A percentile compares a stretch with the other conserved stretches of the same genome.
These are phyloP conservation scores for Rhynchosporium graminicola DNA, from an alignment of 2,329 filamentous ascomycete genomes.

Conservation along the genomic window DNA sequence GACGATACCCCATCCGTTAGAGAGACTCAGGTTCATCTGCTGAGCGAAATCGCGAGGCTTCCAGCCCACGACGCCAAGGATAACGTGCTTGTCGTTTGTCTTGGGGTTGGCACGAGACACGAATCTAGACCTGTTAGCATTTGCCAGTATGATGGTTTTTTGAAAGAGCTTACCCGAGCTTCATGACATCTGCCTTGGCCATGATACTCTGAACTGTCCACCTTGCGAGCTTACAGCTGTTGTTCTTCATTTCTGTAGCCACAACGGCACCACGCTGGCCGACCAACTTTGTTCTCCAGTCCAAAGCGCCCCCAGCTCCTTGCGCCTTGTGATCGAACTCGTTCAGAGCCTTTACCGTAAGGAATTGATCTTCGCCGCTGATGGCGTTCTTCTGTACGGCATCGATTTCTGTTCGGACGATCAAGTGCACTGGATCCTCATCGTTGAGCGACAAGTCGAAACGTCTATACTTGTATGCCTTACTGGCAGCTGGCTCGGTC, in stretches of 20 bases:
- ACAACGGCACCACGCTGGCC: slow-evolving; percentile 95
- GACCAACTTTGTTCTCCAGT: slow-evolving; percentile 95
- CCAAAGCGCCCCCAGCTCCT: slow-evolving; percentile 88
- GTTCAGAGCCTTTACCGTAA: slow-evolving; percentile 95
- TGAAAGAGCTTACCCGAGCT: slow-evolving; percentile 71
- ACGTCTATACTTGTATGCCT: slow-evolving; percentile 96
- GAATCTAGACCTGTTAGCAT: slow-evolving; percentile 60
- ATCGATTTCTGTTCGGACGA: slow-evolving; percentile 94
- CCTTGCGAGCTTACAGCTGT: slow-evolving; percentile 95
- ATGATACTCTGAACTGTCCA: slow-evolving; percentile 98
- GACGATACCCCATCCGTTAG: slow-evolving; percentile 98
- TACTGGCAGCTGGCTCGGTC: slow-evolving; percentile 89
- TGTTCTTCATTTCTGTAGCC: slow-evolving; percentile 99
- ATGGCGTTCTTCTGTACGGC: slow-evolving; percentile 94
- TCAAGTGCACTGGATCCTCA: slow-evolving; percentile 88
- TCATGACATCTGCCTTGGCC: slow-evolving; percentile 97
- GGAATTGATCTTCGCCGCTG: slow-evolving; percentile 84
- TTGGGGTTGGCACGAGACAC: slow-evolving; percentile 93
- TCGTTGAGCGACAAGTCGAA: slow-evolving; percentile 91
- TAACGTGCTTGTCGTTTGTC: slow-evolving; percentile 88
- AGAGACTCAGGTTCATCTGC: slow-evolving; percentile 97
- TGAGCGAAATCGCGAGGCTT: slow-evolving; percentile 95
- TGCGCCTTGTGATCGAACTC: slow-evolving; percentile 99
- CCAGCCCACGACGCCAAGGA: slow-evolving; percentile 94
- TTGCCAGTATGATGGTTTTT: neutral